Conservation (phyloP, 2,329 filamentous ascomycete species). For the Penicillium sp. region DNA sequence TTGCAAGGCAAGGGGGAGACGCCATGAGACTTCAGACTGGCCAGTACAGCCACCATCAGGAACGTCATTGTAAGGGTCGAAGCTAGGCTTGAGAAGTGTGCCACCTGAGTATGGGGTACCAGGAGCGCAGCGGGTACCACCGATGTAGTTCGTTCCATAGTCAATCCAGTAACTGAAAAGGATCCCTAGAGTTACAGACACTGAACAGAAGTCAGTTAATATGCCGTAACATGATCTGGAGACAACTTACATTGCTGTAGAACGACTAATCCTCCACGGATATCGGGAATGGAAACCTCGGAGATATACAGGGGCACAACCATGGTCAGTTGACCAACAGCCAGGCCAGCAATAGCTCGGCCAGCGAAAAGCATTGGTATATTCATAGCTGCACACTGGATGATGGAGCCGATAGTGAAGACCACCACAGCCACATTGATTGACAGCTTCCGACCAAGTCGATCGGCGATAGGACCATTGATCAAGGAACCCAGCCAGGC, state of each 20-base stretch:
- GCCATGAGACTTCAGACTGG: conserved; percentile 51
- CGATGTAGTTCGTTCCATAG: conserved; percentile 49
- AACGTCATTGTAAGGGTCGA: conserved; percentile 45
- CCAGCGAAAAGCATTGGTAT: conserved; percentile 47
- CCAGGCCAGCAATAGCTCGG: conserved; percentile 47
- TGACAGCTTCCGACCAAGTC: conserved; percentile 52
- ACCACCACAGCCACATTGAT: conserved; percentile 53
- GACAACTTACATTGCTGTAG: conserved; percentile 37
- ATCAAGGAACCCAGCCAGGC: conserved; percentile 53
- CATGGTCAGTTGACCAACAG: conserved; percentile 46
- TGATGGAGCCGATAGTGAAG: conserved; percentile 53
- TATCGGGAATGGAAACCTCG: conserved; percentile 47
- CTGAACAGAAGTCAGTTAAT: conserved; percentile 37
- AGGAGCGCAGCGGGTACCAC: conserved; percentile 49
- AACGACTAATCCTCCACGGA: conserved; percentile 40
- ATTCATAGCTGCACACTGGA: conserved; percentile 47
- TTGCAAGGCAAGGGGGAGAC: conserved; percentile 50
- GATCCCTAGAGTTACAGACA: conserved; percentile 43
- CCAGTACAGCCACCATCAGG: conserved; percentile 49
- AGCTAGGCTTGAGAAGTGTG: conserved; percentile 37
- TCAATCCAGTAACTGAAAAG: conserved; percentile 43
- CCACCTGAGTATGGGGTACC: conserved; percentile 49
- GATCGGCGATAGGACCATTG: conserved; percentile 52
- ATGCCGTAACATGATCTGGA: neutral
- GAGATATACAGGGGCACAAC: conserved; percentile 56